A percentile compares a stretch with the other conserved stretches of the same genome.
Conservation (phyloP, 2,329 filamentous ascomycete species). For the Ophiosphaerella herpotricha region DNA sequence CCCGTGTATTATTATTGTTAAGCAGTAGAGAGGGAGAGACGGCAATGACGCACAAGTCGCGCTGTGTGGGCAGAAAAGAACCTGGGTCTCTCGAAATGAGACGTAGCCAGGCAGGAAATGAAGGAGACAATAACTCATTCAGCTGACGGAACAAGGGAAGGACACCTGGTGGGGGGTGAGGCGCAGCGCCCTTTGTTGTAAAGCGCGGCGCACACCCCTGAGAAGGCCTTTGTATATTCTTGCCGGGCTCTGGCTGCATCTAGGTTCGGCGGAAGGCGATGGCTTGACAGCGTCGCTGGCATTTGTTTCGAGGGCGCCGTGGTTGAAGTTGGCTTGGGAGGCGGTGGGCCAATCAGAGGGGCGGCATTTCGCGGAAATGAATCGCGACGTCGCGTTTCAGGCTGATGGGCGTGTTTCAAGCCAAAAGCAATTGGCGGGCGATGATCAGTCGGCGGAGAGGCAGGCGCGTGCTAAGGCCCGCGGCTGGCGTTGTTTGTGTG, state of each 20-base stretch:
- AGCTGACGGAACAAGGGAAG: conserved; percentile 5
- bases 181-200: conserved; percentile 3
- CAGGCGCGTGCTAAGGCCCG: background rate
- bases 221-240: conserved; percentile 10
- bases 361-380: conserved; percentile 28
- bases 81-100: background rate
- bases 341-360: conserved; percentile 31
- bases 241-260: background rate
- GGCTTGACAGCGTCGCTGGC: conserved; percentile 30
- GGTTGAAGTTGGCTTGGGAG: conserved; percentile 1
- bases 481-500: too few species aligned
- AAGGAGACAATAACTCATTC: background rate
- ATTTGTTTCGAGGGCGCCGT: conserved; percentile 17
- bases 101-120: background rate
- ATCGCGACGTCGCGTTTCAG: conserved; percentile 40
- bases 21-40: too few species aligned
- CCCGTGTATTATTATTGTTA: too few species aligned
- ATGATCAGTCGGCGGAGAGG: conserved; percentile 1
- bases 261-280: conserved; percentile 9
- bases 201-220: conserved; percentile 17
- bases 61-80: too few species aligned
- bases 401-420: conserved; percentile 36
- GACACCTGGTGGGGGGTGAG: background rate
- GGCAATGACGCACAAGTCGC: too few species aligned
- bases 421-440: conserved; percentile 11